Evolutionary conservation across 768 basidiomycete species (phyloP), one percentile per base, ranked within the genome.

Genomic region (Lentinula aciculospora): DNA sequence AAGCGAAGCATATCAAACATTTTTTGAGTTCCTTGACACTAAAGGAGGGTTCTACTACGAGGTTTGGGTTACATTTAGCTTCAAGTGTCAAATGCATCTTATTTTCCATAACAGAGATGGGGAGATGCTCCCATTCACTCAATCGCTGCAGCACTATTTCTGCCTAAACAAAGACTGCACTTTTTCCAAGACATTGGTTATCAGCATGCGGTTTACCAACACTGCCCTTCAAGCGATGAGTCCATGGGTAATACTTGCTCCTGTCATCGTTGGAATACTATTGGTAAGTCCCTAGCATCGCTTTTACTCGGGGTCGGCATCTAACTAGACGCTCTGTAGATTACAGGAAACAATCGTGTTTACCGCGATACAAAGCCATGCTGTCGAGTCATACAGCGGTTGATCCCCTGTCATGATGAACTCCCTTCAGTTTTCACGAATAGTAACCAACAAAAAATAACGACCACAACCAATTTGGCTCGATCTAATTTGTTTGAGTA

Each of bases 31-130:
- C 66, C 78, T 89, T 32, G 88, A 89, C 62, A 65, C 72, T 5
- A 73, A 76, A 9, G 87, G 88, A 37, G 87, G 87, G 10, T 87
- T 89, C 70, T 89, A 88, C 69, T 86, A 86, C 62, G 86, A 88
- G 60, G 62, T 60, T 6, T 34, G 32, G 0, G 34, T n/a, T 21
- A 23, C 13, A 12, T 39, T 25, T 15, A 7, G 28, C 32, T n/a
- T 13, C n/a, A 12, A 36, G 32, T 17, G 9, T 15, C n/a, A 21
- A 32, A 15, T 9, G n/a, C 15, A 28, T 25, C 8, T 25, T 13
- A 37, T 21, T n/a, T 23, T 15, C n/a, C n/a, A 2, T 21, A 23
- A 6, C 54, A 66, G 58, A 63, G 65, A 40, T 67, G 65, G 65
- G 66, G 66, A 31, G 81, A 81, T 62, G 81, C 81, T 0, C 81